phyloP scores from a whole-genome alignment of 1,139 yeast genomes.

The Saccharomyces hybrid region DNA sequence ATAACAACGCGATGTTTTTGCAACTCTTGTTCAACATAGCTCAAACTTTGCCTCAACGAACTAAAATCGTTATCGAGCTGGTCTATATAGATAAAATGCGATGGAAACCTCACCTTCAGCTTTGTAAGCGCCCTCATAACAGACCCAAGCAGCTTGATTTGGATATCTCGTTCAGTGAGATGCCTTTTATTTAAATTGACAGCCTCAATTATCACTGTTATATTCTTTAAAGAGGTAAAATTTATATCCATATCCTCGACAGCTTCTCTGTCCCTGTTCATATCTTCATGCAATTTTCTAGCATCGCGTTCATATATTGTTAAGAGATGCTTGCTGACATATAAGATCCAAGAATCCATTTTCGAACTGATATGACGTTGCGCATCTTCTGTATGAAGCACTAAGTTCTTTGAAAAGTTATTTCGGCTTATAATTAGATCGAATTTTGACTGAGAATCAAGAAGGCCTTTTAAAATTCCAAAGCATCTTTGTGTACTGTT shows the following conservation, averaged over 20 bases:
- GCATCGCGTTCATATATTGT: not conserved
- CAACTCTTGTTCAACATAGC: constrained; percentile 36
- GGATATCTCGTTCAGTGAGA: not conserved
- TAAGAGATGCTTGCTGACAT: not conserved
- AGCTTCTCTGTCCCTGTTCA: constrained; percentile 7
- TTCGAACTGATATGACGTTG: not conserved
- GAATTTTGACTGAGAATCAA: not conserved
- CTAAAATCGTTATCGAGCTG: constrained; percentile 50
- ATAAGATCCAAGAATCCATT: not conserved
- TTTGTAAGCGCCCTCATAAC: constrained; percentile 22
- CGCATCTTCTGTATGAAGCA: not conserved
- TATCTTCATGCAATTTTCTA: not conserved
- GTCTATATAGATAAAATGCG: constrained; percentile 54
- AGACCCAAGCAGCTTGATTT: not conserved
- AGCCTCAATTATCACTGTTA: not conserved
- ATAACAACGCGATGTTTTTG: constrained; percentile 39
- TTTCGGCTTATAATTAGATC: not conserved
- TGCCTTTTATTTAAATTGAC: not conserved
- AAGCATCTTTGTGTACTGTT: not conserved
- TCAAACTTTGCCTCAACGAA: constrained; percentile 40
- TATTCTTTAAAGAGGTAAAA: not conserved
- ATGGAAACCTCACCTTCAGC: constrained; percentile 43
- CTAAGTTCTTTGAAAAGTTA: not conserved
- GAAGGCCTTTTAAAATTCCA: not conserved
- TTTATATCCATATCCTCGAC: constrained; percentile 2